Evolutionary conservation across 2,329 filamentous ascomycete genomes (phyloP).

Genomic region (Pseudomassariella vexata): DNA sequence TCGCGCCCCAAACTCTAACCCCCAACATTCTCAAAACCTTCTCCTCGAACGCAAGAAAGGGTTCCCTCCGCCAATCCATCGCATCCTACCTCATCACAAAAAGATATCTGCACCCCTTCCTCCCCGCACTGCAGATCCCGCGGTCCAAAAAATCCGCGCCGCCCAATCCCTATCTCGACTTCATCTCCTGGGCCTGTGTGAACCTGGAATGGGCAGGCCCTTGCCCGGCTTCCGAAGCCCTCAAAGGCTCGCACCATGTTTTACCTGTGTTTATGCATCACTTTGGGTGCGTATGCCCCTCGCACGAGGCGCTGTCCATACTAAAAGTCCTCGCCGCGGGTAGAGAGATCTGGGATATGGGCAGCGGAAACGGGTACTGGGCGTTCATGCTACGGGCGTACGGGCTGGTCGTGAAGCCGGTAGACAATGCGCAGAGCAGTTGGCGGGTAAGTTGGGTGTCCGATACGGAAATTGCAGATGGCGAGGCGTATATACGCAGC

Average conservation of each 20-base stretch:
- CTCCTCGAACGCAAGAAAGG: constrained; percentile 43
- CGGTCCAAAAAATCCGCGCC: constrained; percentile 35
- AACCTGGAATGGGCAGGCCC: constrained; percentile 63
- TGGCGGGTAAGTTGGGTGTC: constrained; percentile 65
- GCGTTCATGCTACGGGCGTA: constrained; percentile 61
- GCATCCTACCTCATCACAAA: constrained; percentile 49
- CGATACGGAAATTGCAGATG: constrained; percentile 60
- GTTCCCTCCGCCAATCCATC: constrained; percentile 51
- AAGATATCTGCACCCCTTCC: constrained; percentile 43
- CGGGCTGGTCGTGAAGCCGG: constrained; percentile 47
- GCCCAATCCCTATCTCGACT: constrained; percentile 61
- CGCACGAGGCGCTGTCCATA: constrained; percentile 58
- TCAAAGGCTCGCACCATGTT: constrained; percentile 58
- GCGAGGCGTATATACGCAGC: constrained; percentile 49
- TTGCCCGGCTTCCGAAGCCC: constrained; percentile 41
- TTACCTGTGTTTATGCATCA: constrained; percentile 73
- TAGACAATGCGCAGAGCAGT: constrained; percentile 63
- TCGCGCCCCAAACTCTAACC: constrained; percentile 54
- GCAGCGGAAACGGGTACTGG: constrained; percentile 73
- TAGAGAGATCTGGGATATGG: constrained; percentile 57
- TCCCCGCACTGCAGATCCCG: constrained; percentile 34
- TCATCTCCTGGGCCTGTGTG: constrained; percentile 61
- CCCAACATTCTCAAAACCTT: constrained; percentile 58
- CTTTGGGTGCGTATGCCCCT: constrained; percentile 68
- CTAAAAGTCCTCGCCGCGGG: constrained; percentile 50